These are phyloP conservation scores for Leccinum obscurum DNA, from an alignment of 768 basidiomycete species.

Conservation along the genomic window DNA sequence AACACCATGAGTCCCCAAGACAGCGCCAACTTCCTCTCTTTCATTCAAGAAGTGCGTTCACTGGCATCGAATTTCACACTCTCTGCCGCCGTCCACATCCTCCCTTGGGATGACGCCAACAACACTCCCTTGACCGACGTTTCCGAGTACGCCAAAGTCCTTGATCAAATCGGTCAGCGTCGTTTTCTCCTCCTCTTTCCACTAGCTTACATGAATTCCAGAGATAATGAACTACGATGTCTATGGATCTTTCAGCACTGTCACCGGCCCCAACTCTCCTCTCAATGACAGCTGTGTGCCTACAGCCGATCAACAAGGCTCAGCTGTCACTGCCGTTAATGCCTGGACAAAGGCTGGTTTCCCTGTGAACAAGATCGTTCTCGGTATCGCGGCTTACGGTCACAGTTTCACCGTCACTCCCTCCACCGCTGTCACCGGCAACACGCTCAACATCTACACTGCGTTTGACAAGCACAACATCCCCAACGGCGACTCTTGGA, in stretches of 20 bases:
- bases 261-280: constrained; percentile 82
- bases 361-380: constrained; percentile 66
- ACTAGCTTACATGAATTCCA: constrained; percentile 35
- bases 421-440: constrained; percentile 22
- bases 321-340: constrained; percentile 69
- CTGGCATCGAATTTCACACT: constrained; percentile 60
- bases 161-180: constrained; percentile 67
- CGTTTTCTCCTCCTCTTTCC: constrained; percentile 10
- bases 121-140: constrained; percentile 63
- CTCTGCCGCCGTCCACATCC: constrained; percentile 67
- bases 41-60: constrained; percentile 69
- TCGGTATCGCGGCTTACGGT: constrained; percentile 85
- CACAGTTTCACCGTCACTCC: constrained; percentile 57
- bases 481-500: constrained; percentile 59
- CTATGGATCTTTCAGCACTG: constrained; percentile 49
- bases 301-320: constrained; percentile 59
- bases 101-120: constrained; percentile 61
- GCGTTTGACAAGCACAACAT: constrained; percentile 45
- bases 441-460: constrained; percentile 48
- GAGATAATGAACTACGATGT: constrained; percentile 75
- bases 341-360: constrained; percentile 81
- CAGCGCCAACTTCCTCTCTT: constrained; percentile 74
- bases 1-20: constrained; percentile 66
- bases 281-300: constrained; percentile 75
- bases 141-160: constrained; percentile 58